A percentile compares a stretch with the other conserved stretches of the same genome.
Conservation (phyloP, 108 stramenopile genomes). For the Stephanodiscus triporus region DNA sequence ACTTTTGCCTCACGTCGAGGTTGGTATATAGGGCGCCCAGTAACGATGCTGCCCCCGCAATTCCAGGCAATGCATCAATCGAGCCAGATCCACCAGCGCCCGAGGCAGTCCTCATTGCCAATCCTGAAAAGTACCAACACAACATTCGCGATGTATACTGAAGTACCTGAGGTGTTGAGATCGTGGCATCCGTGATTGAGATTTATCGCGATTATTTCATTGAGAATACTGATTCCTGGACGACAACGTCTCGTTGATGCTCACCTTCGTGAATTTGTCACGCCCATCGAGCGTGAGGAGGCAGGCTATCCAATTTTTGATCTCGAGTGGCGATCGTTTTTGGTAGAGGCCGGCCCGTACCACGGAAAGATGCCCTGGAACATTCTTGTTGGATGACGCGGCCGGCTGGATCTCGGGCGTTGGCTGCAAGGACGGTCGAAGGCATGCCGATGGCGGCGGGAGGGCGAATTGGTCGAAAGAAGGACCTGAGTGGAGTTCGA, state of each 20-base stretch:
- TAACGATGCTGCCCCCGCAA: background rate
- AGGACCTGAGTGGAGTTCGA: no score
- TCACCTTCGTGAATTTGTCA: constrained; percentile 79
- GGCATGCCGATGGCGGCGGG: background rate
- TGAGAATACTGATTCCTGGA: no score
- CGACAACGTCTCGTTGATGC: background rate
- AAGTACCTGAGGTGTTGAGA: constrained; percentile 24
- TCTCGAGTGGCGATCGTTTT: constrained; percentile 28
- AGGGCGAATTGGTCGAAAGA: background rate
- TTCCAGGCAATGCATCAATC: background rate
- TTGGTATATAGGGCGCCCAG: background rate
- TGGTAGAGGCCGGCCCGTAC: constrained; percentile 26
- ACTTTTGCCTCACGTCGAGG: background rate
- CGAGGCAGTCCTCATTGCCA: constrained; percentile 17
- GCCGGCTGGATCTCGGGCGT: no score
- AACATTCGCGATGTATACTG: constrained; percentile 71
- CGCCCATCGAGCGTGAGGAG: constrained; percentile 79
- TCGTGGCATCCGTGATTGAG: background rate
- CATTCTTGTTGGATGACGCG: background rate
- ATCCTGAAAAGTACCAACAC: constrained; percentile 60
- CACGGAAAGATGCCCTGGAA: background rate
- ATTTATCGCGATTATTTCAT: no score
- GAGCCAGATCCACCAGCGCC: background rate
- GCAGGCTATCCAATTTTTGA: constrained; percentile 70
- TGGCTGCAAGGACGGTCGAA: background rate